Conservation (phyloP, 805 yeast genomes). For the Cyberlindnera subsufficiens region DNA sequence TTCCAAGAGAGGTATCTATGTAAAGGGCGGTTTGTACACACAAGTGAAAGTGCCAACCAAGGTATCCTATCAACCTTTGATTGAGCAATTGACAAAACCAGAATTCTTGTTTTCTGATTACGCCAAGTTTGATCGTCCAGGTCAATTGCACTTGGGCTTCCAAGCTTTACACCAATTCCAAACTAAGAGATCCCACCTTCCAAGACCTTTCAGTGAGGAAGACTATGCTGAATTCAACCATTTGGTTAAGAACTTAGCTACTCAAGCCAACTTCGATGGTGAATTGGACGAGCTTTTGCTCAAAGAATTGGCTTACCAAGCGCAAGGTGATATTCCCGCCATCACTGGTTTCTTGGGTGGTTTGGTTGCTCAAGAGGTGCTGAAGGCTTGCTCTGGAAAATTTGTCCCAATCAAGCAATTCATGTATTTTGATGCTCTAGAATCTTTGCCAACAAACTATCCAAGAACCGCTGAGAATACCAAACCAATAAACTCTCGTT, state of each 20-base stretch:
- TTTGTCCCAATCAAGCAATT: constrained; percentile 91
- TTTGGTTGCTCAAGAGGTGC: constrained; percentile 90
- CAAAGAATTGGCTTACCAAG: constrained; percentile 71
- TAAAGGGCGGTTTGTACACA: constrained; percentile 83
- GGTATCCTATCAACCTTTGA: constrained; percentile 56
- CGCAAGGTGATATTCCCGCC: constrained; percentile 90
- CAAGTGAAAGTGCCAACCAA: constrained; percentile 83
- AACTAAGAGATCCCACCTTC: constrained; percentile 54
- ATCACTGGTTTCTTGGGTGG: constrained; percentile 90
- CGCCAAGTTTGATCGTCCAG: constrained; percentile 91
- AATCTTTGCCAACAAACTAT: constrained; percentile 69
- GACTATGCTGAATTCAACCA: constrained; percentile 67
- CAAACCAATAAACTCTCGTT: constrained; percentile 72
- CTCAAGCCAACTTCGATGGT: constrained; percentile 50
- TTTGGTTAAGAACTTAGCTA: constrained; percentile 53
- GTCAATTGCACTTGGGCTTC: constrained; percentile 87
- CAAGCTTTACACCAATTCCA: constrained; percentile 80
- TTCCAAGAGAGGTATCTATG: constrained; percentile 56
- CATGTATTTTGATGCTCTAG: constrained; percentile 90
- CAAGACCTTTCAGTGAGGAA: constrained; percentile 67
- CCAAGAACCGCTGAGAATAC: constrained; percentile 69
- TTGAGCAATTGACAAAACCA: constrained; percentile 65
- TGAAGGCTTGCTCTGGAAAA: constrained; percentile 93
- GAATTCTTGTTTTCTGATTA: constrained; percentile 79
- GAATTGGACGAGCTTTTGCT: constrained; percentile 63